A percentile compares a stretch with the other conserved stretches of the same genome.
Evolutionary conservation across 1,284 basidiomycete genomes (phyloP).

Genomic region (Polyporus tsugae): DNA sequence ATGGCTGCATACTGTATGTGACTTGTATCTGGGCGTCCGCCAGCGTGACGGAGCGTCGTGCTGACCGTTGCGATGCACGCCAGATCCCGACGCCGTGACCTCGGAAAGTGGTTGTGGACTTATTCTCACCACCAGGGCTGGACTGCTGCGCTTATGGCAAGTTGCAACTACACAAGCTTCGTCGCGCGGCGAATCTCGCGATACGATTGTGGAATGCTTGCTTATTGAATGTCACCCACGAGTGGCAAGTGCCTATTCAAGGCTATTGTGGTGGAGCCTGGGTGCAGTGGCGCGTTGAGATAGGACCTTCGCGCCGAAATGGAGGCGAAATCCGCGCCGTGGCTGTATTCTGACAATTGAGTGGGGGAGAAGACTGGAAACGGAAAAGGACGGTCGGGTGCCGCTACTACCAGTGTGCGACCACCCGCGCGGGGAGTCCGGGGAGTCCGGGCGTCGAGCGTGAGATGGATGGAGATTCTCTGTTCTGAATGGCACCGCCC

Average conservation of each 20-base stretch:
- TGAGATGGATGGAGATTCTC: slow-evolving; percentile 3
- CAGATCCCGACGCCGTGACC: neutral
- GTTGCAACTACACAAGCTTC: neutral
- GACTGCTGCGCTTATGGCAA: neutral
- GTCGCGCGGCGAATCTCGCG: neutral
- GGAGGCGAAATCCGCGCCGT: slow-evolving; percentile 3
- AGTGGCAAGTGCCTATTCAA: neutral
- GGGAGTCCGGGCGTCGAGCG: neutral
- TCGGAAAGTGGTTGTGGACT: neutral
- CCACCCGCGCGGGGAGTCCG: neutral
- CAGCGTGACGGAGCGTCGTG: too few relatives aligned
- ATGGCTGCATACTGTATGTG: neutral
- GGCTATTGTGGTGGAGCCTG: neutral
- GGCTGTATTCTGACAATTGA: slow-evolving; percentile 1
- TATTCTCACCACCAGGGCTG: neutral
- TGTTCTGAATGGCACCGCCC: neutral
- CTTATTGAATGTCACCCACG: neutral
- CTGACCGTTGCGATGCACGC: neutral
- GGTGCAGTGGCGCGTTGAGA: neutral
- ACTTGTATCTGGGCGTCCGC: neutral
- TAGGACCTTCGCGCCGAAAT: slow-evolving; percentile 5
- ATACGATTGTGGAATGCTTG: neutral
- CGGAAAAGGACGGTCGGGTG: neutral
- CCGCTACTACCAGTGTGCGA: neutral
- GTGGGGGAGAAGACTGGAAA: neutral